These are phyloP conservation scores for Bryoglossum gracile DNA, from an alignment of 495 filamentous ascomycete species.

Conservation along the genomic window DNA sequence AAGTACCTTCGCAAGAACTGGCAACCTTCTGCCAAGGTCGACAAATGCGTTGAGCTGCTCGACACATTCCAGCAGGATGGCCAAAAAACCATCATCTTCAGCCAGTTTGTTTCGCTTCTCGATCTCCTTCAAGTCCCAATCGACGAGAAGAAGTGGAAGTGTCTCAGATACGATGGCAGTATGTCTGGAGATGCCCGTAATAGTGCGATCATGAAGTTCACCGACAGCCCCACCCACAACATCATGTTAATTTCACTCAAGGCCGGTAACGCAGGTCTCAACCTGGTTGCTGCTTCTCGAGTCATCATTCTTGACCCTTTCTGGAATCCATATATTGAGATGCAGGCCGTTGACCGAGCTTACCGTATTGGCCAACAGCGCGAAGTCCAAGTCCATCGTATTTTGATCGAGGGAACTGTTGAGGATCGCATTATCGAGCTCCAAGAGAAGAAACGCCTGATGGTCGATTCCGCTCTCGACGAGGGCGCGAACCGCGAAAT, in stretches of 20 bases:
- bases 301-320: slow-evolving; percentile 93
- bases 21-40: slow-evolving; percentile 71
- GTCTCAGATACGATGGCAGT: slow-evolving; percentile 77
- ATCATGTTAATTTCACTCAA: slow-evolving; percentile 87
- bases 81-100: slow-evolving; percentile 90
- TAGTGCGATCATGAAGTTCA: slow-evolving; percentile 65
- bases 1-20: slow-evolving; percentile 65
- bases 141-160: slow-evolving; percentile 43
- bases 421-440: slow-evolving; percentile 83
- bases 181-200: slow-evolving; percentile 68
- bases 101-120: slow-evolving; percentile 83
- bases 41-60: slow-evolving; percentile 66
- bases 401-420: slow-evolving; percentile 71
- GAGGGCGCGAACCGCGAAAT: slow-evolving; percentile 42
- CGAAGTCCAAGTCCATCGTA: slow-evolving; percentile 70
- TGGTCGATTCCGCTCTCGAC: slow-evolving; percentile 78
- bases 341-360: slow-evolving; percentile 89
- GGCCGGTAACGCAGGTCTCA: slow-evolving; percentile 87
- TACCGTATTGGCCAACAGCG: slow-evolving; percentile 81
- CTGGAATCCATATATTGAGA: slow-evolving; percentile 95
- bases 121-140: slow-evolving; percentile 92
- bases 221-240: slow-evolving; percentile 52
- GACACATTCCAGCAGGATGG: slow-evolving; percentile 23
- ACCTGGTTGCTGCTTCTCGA: slow-evolving; percentile 77
- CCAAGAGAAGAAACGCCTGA: slow-evolving; percentile 74